Evolutionary conservation across 2,329 filamentous ascomycete species (phyloP).

Genomic region (Fusarium cicatricum): DNA sequence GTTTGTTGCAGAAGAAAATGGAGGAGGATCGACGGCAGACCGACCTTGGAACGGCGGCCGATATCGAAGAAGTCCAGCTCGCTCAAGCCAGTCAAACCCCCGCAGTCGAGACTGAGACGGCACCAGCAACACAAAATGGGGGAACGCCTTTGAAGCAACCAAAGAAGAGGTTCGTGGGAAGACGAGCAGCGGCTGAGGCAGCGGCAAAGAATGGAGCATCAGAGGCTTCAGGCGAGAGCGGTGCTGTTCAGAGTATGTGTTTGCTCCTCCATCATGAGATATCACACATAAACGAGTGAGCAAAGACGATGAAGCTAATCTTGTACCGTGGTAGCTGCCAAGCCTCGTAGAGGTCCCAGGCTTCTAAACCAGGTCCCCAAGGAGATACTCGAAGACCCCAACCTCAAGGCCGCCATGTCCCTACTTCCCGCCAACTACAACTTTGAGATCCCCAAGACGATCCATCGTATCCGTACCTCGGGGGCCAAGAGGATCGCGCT

Average conservation of each 20-base stretch:
- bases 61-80: slow-evolving; percentile 63
- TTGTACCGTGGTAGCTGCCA: slow-evolving; percentile 62
- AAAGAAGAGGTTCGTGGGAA: slow-evolving; percentile 90
- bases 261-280: slow-evolving; percentile 1
- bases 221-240: slow-evolving; percentile 39
- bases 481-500: slow-evolving; percentile 85
- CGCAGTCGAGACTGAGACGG: slow-evolving; percentile 21
- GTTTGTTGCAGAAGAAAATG: slow-evolving; percentile 57
- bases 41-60: slow-evolving; percentile 74
- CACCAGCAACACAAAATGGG: slow-evolving; percentile 44
- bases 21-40: slow-evolving; percentile 77
- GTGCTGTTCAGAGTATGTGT: slow-evolving; percentile 61
- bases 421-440: slow-evolving; percentile 96
- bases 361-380: slow-evolving; percentile 91
- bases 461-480: slow-evolving; percentile 86
- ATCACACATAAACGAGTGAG: background rate
- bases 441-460: slow-evolving; percentile 98
- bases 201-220: slow-evolving; percentile 54
- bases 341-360: slow-evolving; percentile 75
- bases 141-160: slow-evolving; percentile 71
- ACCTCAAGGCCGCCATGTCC: slow-evolving; percentile 85
- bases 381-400: slow-evolving; percentile 84
- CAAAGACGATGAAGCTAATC: slow-evolving; percentile 17
- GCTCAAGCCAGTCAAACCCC: slow-evolving; percentile 44
- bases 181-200: slow-evolving; percentile 74